phyloP scores from a whole-genome alignment of 2,329 filamentous ascomycete species.

The Sporothrix inflata region DNA sequence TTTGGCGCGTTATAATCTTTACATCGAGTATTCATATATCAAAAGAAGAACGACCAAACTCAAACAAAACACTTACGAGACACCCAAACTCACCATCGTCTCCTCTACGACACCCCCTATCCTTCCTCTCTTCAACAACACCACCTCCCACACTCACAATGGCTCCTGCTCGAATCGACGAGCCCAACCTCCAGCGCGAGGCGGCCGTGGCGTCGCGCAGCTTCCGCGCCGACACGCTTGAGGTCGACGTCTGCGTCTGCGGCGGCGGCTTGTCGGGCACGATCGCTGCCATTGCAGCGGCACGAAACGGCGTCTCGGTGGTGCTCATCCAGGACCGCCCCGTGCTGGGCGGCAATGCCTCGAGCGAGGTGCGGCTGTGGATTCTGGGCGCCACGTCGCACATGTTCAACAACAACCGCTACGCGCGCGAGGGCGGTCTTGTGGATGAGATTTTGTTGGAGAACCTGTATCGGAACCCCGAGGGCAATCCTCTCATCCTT shows the following conservation, averaged over 20 bases:
- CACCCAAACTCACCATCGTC: too few relatives aligned
- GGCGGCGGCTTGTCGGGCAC: slow-evolving; percentile 36
- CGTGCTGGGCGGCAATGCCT: slow-evolving; percentile 37
- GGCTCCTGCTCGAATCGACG: slow-evolving; percentile 35
- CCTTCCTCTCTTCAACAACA: neutral
- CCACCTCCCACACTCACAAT: slow-evolving; percentile 27
- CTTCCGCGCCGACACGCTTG: slow-evolving; percentile 30
- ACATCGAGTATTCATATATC: neutral
- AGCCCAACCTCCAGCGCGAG: slow-evolving; percentile 34
- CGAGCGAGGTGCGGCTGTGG: slow-evolving; percentile 37
- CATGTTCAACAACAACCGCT: slow-evolving; percentile 40
- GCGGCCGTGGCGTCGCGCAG: slow-evolving; percentile 32
- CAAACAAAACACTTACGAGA: neutral
- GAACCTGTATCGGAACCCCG: slow-evolving; percentile 37
- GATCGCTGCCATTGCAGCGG: slow-evolving; percentile 36
- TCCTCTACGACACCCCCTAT: neutral
- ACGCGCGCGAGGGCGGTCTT: slow-evolving; percentile 36
- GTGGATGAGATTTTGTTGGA: slow-evolving; percentile 38
- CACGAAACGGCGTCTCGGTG: slow-evolving; percentile 35
- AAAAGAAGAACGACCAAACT: neutral
- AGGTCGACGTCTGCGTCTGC: slow-evolving; percentile 40
- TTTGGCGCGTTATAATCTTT: neutral
- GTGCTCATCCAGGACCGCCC: slow-evolving; percentile 36
- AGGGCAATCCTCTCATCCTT: slow-evolving; percentile 37
- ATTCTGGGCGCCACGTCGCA: slow-evolving; percentile 37